These are phyloP conservation scores for Arachnopeziza araneosa DNA, from an alignment of 2,329 filamentous ascomycete genomes.

Conservation along the genomic window DNA sequence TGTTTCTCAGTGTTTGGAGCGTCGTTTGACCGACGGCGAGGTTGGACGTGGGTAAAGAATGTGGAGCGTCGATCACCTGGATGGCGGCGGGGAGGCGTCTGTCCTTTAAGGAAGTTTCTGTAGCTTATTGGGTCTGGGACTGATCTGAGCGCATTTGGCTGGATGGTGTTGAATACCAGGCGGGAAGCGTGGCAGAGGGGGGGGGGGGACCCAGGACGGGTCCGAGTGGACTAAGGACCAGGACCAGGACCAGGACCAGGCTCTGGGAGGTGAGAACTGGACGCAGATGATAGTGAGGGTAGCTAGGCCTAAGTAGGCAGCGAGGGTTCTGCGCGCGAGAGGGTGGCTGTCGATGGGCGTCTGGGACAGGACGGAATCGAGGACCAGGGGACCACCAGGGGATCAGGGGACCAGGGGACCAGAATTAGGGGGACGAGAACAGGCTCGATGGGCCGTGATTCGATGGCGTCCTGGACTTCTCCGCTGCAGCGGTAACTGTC, in stretches of 20 bases:
- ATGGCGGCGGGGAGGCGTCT: conserved; percentile 33
- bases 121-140: conserved; percentile 27
- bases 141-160: conserved; percentile 15
- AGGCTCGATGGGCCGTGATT: neutral
- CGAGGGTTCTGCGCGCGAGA: neutral
- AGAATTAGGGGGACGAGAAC: neutral
- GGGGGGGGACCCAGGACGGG: conserved; percentile 1
- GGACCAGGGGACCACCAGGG: neutral
- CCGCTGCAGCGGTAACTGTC: neutral
- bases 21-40: conserved; percentile 13
- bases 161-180: conserved; percentile 21
- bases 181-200: conserved; percentile 21
- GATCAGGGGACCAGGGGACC: neutral
- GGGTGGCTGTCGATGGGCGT: too few relatives aligned
- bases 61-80: conserved; percentile 37
- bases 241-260: neutral
- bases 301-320: neutral
- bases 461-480: neutral
- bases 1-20: neutral
- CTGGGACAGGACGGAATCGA: too few relatives aligned
- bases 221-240: neutral
- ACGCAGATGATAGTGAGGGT: neutral
- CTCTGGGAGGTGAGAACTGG: neutral
- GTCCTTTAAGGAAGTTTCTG: conserved; percentile 31
- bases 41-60: conserved; percentile 23